These are phyloP conservation scores for Sungouiella thailandica DNA, from an alignment of 805 yeast genomes.

Conservation along the genomic window DNA sequence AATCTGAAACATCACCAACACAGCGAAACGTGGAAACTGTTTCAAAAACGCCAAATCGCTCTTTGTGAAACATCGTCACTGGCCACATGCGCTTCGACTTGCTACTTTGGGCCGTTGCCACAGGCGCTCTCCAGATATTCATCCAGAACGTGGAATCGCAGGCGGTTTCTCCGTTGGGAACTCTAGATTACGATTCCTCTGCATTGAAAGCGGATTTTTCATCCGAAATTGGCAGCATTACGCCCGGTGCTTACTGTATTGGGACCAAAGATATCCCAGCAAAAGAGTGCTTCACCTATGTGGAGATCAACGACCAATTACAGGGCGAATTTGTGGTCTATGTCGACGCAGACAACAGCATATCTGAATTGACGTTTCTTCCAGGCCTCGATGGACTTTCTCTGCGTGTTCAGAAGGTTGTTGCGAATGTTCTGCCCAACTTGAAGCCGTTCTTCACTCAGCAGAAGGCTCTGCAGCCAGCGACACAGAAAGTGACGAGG, in stretches of 20 bases:
- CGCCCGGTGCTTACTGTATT: conserved; percentile 18
- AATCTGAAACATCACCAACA: too few relatives aligned
- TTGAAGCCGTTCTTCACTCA: conserved; percentile 18
- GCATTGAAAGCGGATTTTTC: conserved; percentile 7
- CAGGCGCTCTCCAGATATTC: not conserved
- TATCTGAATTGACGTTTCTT: conserved; percentile 4
- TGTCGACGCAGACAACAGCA: conserved; percentile 3
- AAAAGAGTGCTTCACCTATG: conserved; percentile 29
- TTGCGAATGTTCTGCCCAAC: conserved; percentile 25
- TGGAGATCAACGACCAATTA: conserved; percentile 4
- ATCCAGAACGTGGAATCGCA: not conserved
- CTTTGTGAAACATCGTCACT: too few relatives aligned
- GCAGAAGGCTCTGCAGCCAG: conserved; percentile 7
- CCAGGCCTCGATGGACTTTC: conserved; percentile 2
- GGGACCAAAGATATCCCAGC: conserved; percentile 28
- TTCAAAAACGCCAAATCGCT: too few relatives aligned
- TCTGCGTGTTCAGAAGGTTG: conserved; percentile 2
- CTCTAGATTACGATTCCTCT: conserved; percentile 10
- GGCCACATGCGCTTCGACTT: too few relatives aligned
- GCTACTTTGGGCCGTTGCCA: too few relatives aligned
- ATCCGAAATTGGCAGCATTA: not conserved
- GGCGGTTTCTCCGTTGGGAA: conserved; percentile 9
- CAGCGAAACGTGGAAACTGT: too few relatives aligned
- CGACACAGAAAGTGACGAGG: conserved; percentile 14
- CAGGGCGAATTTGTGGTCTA: conserved; percentile 8